These are phyloP conservation scores for Sugiyamaella japonica DNA, from an alignment of 1,139 yeast genomes.

Conservation along the genomic window DNA sequence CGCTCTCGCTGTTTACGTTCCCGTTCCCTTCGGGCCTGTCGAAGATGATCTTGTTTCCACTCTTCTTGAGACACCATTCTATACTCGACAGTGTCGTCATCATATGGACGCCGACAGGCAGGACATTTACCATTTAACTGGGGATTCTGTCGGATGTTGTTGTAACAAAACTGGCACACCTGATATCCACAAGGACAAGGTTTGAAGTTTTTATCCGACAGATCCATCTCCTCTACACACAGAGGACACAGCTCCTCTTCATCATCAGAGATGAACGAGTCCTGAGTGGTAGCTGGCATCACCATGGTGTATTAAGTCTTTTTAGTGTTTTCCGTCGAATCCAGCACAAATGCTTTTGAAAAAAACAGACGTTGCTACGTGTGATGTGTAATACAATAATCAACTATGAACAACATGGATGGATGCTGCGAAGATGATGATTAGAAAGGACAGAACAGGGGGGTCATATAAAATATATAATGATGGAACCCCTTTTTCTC, in stretches of 20 bases:
- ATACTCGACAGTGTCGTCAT: slow-evolving; percentile 90
- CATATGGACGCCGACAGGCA: slow-evolving; percentile 92
- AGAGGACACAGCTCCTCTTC: slow-evolving; percentile 86
- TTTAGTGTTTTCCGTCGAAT: background rate
- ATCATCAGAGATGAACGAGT: slow-evolving; percentile 68
- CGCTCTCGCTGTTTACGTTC: slow-evolving; percentile 89
- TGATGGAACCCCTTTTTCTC: background rate
- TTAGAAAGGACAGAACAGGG: background rate
- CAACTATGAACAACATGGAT: background rate
- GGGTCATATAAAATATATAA: background rate
- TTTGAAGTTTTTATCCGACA: slow-evolving; percentile 91
- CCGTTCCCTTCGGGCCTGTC: slow-evolving; percentile 75
- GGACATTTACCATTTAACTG: slow-evolving; percentile 96
- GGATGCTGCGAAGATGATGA: background rate
- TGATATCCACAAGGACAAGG: slow-evolving; percentile 99
- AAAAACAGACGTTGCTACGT: background rate
- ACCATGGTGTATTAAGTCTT: slow-evolving; percentile 15
- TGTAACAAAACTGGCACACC: slow-evolving; percentile 96
- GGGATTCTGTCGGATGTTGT: slow-evolving; percentile 92
- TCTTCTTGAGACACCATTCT: slow-evolving; percentile 83
- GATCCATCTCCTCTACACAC: slow-evolving; percentile 97
- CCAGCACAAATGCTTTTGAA: no score
- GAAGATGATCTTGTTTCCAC: slow-evolving; percentile 63
- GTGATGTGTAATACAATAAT: background rate
- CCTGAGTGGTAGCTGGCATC: slow-evolving; percentile 28